Evolutionary conservation across 108 stramenopile species (phyloP).

Genomic region (Cyclostephanos tholiformis): DNA sequence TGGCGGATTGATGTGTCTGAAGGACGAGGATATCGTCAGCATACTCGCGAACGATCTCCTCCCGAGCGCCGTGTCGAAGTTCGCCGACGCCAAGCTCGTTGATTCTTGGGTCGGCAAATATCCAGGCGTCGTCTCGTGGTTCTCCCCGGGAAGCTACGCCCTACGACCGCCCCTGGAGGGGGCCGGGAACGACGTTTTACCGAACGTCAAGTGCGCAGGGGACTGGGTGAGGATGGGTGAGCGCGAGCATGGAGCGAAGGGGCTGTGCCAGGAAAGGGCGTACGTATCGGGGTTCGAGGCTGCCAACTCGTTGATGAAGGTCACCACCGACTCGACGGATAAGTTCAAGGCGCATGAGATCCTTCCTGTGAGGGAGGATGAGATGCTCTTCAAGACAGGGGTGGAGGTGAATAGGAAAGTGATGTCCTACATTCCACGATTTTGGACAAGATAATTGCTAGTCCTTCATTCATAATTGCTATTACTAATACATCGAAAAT

Average conservation of each 20-base stretch:
- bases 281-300: conserved; percentile 90
- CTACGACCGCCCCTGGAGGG: conserved; percentile 83
- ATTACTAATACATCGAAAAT: too few relatives aligned
- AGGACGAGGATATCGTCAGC: conserved; percentile 83
- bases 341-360: conserved; percentile 57
- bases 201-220: conserved; percentile 86
- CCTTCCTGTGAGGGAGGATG: conserved; percentile 90
- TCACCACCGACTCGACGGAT: conserved; percentile 19
- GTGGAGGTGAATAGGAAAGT: conserved; percentile 73
- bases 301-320: conserved; percentile 70
- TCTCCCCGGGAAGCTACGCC: conserved; percentile 83
- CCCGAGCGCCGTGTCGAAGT: conserved; percentile 75
- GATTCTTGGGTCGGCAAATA: conserved; percentile 92
- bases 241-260: conserved; percentile 92
- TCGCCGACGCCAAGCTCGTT: conserved; percentile 78
- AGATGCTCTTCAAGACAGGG: conserved; percentile 72
- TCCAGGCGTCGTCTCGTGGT: conserved; percentile 84
- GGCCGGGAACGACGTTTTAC: conserved; percentile 52
- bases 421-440: conserved; percentile 75
- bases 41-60: conserved; percentile 80
- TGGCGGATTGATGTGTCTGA: conserved; percentile 75
- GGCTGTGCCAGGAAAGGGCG: conserved; percentile 93
- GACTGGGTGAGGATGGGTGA: conserved; percentile 95
- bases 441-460: conserved; percentile 69
- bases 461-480: not conserved